These are phyloP conservation scores for Avena eriantha DNA, from an alignment of 176 grass and related monocot genomes.

Conservation along the genomic window DNA sequence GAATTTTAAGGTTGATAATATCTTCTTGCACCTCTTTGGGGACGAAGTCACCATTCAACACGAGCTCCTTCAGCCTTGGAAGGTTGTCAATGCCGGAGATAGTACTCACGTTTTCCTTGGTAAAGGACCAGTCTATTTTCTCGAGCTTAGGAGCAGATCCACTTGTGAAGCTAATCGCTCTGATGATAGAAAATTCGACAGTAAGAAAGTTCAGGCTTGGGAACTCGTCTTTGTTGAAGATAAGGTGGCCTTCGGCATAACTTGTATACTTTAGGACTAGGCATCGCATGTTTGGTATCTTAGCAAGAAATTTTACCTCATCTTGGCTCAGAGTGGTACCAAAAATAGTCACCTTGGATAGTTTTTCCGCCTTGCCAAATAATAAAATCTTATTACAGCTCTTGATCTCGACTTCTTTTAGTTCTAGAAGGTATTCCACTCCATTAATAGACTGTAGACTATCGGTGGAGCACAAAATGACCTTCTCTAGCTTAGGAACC, in stretches of 20 bases:
- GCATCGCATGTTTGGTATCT: not conserved
- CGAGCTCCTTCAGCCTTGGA: constrained; percentile 10
- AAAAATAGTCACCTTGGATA: constrained; percentile 10
- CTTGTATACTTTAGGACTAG: not conserved
- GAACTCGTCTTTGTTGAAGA: not conserved
- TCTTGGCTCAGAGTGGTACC: not conserved
- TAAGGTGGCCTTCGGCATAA: too few relatives aligned
- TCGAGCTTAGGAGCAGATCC: constrained; percentile 1
- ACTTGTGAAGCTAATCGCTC: not conserved
- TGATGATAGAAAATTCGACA: not conserved
- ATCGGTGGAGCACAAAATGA: not conserved
- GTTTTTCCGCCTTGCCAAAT: not conserved
- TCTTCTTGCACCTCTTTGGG: not conserved
- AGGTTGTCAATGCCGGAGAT: constrained; percentile 6
- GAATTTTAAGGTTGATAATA: not conserved
- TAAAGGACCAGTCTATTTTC: not conserved
- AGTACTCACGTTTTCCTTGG: not conserved
- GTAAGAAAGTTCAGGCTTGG: not conserved
- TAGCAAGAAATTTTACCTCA: not conserved
- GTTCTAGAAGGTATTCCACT: not conserved
- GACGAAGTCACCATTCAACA: not conserved
- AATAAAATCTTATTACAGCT: not conserved
- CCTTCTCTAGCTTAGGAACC: not conserved
- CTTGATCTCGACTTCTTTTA: not conserved
- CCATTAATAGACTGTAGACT: not conserved